Evolutionary conservation across 768 basidiomycete species (phyloP), one percentile per base, ranked within the genome.

Genomic region (Phylloporus sp.): DNA sequence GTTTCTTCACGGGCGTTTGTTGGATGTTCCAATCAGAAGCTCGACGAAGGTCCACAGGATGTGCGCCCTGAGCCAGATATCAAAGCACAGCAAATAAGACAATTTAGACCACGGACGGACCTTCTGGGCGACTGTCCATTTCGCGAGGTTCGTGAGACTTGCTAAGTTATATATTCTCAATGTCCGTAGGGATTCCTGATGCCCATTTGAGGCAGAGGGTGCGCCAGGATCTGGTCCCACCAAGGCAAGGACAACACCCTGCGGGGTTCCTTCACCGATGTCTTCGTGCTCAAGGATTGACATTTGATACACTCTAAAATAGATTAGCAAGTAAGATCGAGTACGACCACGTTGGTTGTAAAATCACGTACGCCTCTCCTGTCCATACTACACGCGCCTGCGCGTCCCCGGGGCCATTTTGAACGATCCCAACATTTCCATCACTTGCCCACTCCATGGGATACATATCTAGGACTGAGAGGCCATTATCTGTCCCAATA

Each of bases 161-260:
- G 80, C 72, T 17, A 92, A 71, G 57, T 82, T 91, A 63, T 92
- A 92, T 88, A 92, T 90, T 32, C 90, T 79, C 32, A 90, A 65
- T 7, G 72, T 70, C 38, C 81, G 74, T 31, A 72, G 56, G 7
- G 72, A 62, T 53, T 87, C 85, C 41, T 74, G 65, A 29, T 86
- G 81, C 49, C 76, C 79, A 32, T 40, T 57, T 38, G 59, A 55
- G 26, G 61, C 60, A 23, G 59, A 56, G 2, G 70, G 64, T 5
- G 75, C 71, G 18, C 79, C 78, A 4, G 70, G 59, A 17, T 80
- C 77, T 1, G 82, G 78, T 17, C 86, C 83, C 6, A 91, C 83
- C 22, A 92, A 75, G 4, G 79, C 80, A 3, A 92, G 72, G 22
- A 89, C 80, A 17, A 92, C 87, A 13, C 90, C 88, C 57, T 86